These are phyloP conservation scores for Fusarium pininemorale DNA, from an alignment of 2,329 filamentous ascomycete genomes.

Conservation along the genomic window DNA sequence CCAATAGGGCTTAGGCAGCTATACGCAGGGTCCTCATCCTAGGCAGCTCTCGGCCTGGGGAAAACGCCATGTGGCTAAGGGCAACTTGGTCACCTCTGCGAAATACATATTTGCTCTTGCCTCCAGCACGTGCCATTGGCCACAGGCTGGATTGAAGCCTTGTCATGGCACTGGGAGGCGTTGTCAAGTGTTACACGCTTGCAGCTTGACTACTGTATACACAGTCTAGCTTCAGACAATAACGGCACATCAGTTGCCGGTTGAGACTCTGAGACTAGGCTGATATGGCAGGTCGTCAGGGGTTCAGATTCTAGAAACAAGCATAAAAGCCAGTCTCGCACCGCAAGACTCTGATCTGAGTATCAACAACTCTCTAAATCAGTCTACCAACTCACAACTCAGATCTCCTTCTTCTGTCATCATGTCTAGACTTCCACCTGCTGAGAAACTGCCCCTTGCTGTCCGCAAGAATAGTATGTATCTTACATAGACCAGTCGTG, in stretches of 20 bases:
- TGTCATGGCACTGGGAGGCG: neutral
- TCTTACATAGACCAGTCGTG: slow-evolving; percentile 4
- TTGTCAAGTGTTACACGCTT: slow-evolving; percentile 1
- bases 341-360: neutral
- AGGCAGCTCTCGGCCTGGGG: neutral
- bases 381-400: neutral
- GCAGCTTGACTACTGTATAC: neutral
- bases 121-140: neutral
- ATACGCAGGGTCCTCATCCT: neutral
- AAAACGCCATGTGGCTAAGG: neutral
- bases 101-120: neutral
- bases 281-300: slow-evolving; percentile 4
- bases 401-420: neutral
- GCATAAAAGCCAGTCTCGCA: slow-evolving; percentile 18
- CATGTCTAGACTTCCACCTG: slow-evolving; percentile 52
- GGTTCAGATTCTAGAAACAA: neutral
- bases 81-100: neutral
- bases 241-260: neutral
- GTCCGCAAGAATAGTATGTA: slow-evolving; percentile 60
- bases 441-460: slow-evolving; percentile 61
- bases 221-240: neutral
- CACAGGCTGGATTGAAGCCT: neutral
- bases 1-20: neutral
- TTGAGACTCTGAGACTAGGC: neutral
- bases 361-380: neutral